Evolutionary conservation across 164 flowering plant species (phyloP), one percentile per base, ranked within the genome.

Genomic region (Vitis cinerea): DNA sequence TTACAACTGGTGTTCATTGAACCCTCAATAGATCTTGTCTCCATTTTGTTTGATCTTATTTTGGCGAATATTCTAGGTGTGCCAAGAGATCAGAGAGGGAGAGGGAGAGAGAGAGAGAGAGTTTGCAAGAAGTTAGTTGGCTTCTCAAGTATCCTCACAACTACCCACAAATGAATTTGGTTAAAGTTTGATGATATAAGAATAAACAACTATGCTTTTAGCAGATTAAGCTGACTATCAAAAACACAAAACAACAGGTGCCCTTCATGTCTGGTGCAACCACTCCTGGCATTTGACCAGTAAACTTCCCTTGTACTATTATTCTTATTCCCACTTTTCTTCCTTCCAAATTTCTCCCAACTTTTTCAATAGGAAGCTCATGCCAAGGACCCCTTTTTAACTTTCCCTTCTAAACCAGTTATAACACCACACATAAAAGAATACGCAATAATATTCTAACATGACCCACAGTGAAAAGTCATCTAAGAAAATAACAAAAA

Each of bases 61-160:
- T 57, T 16, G 3, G 59, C 11, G 59, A 57, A 57, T 57, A 57
- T 57, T 57, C 59, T 57, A 57, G 27, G 44, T 37, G 7, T 37
- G 44, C 27, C 27, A 23, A 23, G 27, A 23, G 27, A 23, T 23
- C 27, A 23, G 27, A 23, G 27, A 23, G 27, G 2, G 29, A 37
- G 15, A 15, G 30, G n/a, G 37, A 64, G 68, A 71, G 65, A 14
- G 12, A 4, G 59, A 54, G 60, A 64, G 51, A 49, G 56, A 30
- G 50, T 67, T 56, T 67, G n/a, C 12, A 30, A 17, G 68, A 68
- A 37, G 27, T 37, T 37, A 31, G 64, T 63, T 68, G 72, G 72
- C 76, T 64, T 64, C 76, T 64, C 47, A 74, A 68, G 44, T 37
- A 37, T 72, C 59, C 62, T 63, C 72, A 74, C 74, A 70, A 70